Evolutionary conservation across 2,329 filamentous ascomycete genomes (phyloP).

Genomic region (Fusarium virguliforme): DNA sequence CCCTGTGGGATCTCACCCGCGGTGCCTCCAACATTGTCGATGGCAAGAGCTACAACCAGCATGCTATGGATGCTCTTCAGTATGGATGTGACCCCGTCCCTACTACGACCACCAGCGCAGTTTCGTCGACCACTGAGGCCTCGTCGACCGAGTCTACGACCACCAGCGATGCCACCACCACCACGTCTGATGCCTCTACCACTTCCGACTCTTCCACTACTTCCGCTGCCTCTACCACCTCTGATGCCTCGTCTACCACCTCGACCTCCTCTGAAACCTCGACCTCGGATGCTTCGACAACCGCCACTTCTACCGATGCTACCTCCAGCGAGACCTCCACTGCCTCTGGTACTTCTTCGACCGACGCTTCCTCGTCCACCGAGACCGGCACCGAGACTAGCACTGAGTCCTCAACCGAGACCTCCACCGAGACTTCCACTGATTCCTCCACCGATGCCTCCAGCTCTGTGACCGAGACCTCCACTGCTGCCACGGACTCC

Average conservation of each 20-base stretch:
- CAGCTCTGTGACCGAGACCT: constrained; percentile 20
- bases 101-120: constrained; percentile 44
- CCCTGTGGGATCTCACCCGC: constrained; percentile 63
- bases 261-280: constrained; percentile 12
- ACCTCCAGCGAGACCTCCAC: constrained; percentile 16
- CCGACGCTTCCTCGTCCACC: constrained; percentile 5
- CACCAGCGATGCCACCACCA: constrained; percentile 29
- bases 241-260: background rate
- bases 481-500: constrained; percentile 6
- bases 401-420: constrained; percentile 42
- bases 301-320: constrained; percentile 16
- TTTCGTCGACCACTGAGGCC: constrained; percentile 28
- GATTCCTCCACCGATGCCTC: constrained; percentile 39
- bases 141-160: constrained; percentile 27
- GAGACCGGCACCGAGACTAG: constrained; percentile 39
- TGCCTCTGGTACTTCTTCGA: constrained; percentile 5
- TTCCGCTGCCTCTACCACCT: constrained; percentile 12
- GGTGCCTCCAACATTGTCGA: constrained; percentile 52
- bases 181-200: background rate
- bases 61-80: constrained; percentile 57
- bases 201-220: constrained; percentile 22
- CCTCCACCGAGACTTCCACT: constrained; percentile 37
- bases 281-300: constrained; percentile 23
- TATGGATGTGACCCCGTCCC: constrained; percentile 56
- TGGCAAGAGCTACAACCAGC: constrained; percentile 58